These are phyloP conservation scores for Tremella yokohamensis DNA, from an alignment of 768 basidiomycete genomes.

Conservation along the genomic window DNA sequence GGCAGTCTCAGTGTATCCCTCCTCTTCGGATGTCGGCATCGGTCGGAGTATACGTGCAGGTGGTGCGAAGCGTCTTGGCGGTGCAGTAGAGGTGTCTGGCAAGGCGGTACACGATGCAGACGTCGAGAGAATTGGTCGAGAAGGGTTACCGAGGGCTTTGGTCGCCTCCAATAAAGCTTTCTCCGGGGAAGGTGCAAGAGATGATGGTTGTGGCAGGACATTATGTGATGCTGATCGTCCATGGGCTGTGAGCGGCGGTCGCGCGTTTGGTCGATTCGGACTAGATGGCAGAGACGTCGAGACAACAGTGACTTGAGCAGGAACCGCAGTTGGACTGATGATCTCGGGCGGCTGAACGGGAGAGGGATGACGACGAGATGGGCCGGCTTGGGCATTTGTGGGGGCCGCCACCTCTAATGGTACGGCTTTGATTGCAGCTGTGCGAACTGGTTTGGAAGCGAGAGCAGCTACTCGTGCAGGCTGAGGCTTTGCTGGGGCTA, in stretches of 20 bases:
- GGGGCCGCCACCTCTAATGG: too few relatives aligned
- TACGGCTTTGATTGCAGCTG: not conserved
- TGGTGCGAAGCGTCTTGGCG: conserved; percentile 10
- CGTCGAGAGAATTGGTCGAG: conserved; percentile 20
- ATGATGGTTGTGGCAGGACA: conserved; percentile 15
- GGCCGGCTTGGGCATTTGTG: conserved; percentile 1
- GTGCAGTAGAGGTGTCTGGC: not conserved
- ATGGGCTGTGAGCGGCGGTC: conserved; percentile 2
- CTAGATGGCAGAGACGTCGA: not conserved
- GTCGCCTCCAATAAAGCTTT: too few relatives aligned
- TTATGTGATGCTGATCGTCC: conserved; percentile 32
- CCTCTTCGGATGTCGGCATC: not conserved
- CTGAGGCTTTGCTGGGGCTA: not conserved
- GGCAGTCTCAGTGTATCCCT: not conserved
- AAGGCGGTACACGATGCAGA: conserved; percentile 8
- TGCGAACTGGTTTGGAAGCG: conserved; percentile 1
- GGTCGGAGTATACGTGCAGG: conserved; percentile 8
- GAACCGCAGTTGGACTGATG: too few relatives aligned
- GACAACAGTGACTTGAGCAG: not conserved
- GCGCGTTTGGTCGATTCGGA: not conserved
- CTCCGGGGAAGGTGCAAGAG: too few relatives aligned
- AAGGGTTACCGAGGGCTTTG: conserved; percentile 11
- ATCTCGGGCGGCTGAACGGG: not conserved
- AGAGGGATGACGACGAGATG: not conserved
- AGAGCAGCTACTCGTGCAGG: conserved; percentile 4